Evolutionary conservation across 495 filamentous ascomycete genomes (phyloP).

Genomic region (Daldinia loculata): DNA sequence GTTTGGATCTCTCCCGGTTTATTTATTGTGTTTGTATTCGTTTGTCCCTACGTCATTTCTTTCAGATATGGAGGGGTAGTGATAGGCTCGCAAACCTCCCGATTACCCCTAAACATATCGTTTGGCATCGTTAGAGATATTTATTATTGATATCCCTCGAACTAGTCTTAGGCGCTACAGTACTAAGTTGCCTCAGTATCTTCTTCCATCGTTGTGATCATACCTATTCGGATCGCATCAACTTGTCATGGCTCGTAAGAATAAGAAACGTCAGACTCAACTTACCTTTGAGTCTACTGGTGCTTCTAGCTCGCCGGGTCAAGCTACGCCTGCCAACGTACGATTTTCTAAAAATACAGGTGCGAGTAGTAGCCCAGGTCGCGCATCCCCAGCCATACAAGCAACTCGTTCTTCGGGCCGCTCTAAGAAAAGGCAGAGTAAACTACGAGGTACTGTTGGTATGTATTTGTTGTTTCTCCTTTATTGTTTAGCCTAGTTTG

Average conservation of each 20-base stretch:
- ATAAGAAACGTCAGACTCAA: slow-evolving; percentile 38
- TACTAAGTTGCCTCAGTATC: neutral
- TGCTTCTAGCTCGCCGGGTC: slow-evolving; percentile 12
- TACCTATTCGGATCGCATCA: neutral
- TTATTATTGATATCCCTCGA: neutral
- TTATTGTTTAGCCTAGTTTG: neutral
- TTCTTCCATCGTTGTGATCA: neutral
- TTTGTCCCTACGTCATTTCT: neutral
- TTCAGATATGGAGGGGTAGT: neutral
- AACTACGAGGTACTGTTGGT: slow-evolving; percentile 22
- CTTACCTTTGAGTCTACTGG: slow-evolving; percentile 40
- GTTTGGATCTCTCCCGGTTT: too few relatives aligned
- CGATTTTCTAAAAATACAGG: slow-evolving; percentile 18
- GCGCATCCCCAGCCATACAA: slow-evolving; percentile 1
- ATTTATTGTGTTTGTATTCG: neutral
- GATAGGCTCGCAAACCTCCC: neutral
- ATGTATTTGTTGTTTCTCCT: slow-evolving; percentile 1
- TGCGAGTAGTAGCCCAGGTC: slow-evolving; percentile 20
- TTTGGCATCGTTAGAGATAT: neutral
- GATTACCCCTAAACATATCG: neutral
- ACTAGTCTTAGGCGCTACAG: neutral
- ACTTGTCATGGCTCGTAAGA: slow-evolving; percentile 40
- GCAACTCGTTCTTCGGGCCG: neutral
- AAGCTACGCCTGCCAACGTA: slow-evolving; percentile 32
- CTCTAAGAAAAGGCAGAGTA: slow-evolving; percentile 12